These are phyloP conservation scores for Epichloe aotearoae DNA, from an alignment of 2,329 filamentous ascomycete genomes.

Conservation along the genomic window DNA sequence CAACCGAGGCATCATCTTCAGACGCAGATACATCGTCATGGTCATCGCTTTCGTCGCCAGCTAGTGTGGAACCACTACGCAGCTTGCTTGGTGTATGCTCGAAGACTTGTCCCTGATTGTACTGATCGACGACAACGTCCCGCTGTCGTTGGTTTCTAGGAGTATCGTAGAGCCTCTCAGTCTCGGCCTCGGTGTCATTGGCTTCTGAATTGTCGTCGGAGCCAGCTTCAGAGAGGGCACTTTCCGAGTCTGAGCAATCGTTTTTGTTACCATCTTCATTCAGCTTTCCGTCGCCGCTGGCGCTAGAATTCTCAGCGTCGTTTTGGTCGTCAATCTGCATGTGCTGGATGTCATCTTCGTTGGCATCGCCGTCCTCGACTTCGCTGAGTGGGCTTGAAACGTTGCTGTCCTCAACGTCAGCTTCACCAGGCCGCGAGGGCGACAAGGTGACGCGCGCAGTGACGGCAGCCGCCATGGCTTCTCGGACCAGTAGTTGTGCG, in stretches of 20 bases:
- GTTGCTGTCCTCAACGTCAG: conserved; percentile 50
- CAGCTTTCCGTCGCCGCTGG: conserved; percentile 14
- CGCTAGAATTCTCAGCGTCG: conserved; percentile 17
- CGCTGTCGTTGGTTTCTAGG: conserved; percentile 53
- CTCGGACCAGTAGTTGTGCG: conserved; percentile 7
- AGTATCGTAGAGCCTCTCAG: conserved; percentile 83
- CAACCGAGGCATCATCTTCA: conserved; percentile 24
- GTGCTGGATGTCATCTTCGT: conserved; percentile 54
- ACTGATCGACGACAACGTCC: conserved; percentile 46
- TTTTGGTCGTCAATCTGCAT: conserved; percentile 31
- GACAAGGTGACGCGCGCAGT: conserved; percentile 36
- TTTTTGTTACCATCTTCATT: conserved; percentile 10
- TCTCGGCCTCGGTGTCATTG: conserved; percentile 77
- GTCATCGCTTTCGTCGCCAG: conserved; percentile 21
- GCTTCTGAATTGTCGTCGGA: conserved; percentile 27
- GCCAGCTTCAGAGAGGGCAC: conserved; percentile 42
- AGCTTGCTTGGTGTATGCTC: conserved; percentile 69
- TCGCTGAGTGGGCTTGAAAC: conserved; percentile 88
- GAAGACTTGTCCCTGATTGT: conserved; percentile 38
- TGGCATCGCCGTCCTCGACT: conserved; percentile 66
- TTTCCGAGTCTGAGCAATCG: conserved; percentile 33
- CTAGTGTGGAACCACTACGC: conserved; percentile 29
- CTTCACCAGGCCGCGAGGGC: conserved; percentile 22
- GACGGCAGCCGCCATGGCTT: conserved; percentile 39
- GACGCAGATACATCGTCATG: conserved; percentile 27